phyloP scores from a whole-genome alignment of 176 grass and related monocot genomes.

The Musa troglodytarum region DNA sequence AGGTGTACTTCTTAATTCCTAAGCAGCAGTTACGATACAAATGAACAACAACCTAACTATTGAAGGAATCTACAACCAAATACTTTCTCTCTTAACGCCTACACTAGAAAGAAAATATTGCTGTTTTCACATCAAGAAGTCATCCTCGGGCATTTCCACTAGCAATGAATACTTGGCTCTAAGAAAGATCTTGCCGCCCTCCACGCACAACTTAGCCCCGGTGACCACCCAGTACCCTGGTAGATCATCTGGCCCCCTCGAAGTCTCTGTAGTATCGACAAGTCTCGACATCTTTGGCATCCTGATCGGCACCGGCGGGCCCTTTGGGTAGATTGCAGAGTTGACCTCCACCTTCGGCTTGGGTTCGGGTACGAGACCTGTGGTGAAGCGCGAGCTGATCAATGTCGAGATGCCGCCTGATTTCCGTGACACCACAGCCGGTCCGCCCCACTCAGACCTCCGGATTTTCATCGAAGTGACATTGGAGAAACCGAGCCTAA shows the following conservation, averaged over 20 bases:
- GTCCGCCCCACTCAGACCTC: slow-evolving; percentile 72
- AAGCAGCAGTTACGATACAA: too few species aligned
- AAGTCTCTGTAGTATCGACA: slow-evolving; percentile 63
- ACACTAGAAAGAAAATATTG: too few species aligned
- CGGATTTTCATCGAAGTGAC: slow-evolving; percentile 65
- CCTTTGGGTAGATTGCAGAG: slow-evolving; percentile 81
- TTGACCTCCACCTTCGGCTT: slow-evolving; percentile 64
- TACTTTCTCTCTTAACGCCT: too few species aligned
- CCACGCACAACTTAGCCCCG: slow-evolving; percentile 67
- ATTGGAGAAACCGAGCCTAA: slow-evolving; percentile 74
- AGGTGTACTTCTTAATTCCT: too few species aligned
- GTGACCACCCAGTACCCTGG: slow-evolving; percentile 90
- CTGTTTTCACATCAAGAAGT: slow-evolving; percentile 11
- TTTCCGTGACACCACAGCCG: slow-evolving; percentile 28
- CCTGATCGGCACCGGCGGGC: slow-evolving; percentile 66
- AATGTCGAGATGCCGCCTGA: slow-evolving; percentile 53
- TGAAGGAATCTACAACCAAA: too few species aligned
- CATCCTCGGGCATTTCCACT: slow-evolving; percentile 35
- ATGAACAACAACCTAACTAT: too few species aligned
- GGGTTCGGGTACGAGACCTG: slow-evolving; percentile 2
- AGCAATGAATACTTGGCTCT: slow-evolving; percentile 87
- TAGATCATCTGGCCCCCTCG: slow-evolving; percentile 54
- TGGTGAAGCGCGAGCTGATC: slow-evolving; percentile 47
- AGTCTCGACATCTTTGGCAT: slow-evolving; percentile 69
- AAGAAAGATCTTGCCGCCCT: slow-evolving; percentile 56